A percentile compares a stretch with the other conserved stretches of the same genome.
phyloP scores from a whole-genome alignment of 78 protist species.

The Dictyostelium purpureum region DNA sequence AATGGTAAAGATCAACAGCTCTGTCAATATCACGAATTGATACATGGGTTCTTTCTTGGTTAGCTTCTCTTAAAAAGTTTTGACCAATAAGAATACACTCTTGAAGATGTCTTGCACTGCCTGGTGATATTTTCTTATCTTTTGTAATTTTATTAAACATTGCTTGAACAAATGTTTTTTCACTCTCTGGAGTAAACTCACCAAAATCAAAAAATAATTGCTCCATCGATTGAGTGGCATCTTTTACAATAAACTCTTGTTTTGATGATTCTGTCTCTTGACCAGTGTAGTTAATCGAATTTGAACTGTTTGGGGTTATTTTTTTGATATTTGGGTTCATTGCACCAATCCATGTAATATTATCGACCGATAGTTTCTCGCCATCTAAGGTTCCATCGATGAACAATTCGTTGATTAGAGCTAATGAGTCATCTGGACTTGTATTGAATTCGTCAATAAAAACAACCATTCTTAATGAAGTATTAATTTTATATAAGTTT shows the following conservation, averaged over 20 bases:
- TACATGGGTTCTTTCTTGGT: slow-evolving; percentile 30
- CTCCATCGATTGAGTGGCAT: slow-evolving; percentile 33
- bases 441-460: slow-evolving; percentile 81
- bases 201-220: slow-evolving; percentile 15
- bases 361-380: not conserved
- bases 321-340: slow-evolving; percentile 53
- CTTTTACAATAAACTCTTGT: slow-evolving; percentile 8
- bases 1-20: slow-evolving; percentile 16
- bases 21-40: slow-evolving; percentile 44
- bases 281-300: slow-evolving; percentile 14
- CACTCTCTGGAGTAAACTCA: not conserved
- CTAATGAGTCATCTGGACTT: slow-evolving; percentile 27
- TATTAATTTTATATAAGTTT: not conserved
- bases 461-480: slow-evolving; percentile 13
- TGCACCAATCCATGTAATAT: slow-evolving; percentile 73
- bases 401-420: slow-evolving; percentile 72
- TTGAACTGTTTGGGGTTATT: not conserved
- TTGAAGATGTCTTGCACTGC: not conserved
- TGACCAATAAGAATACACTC: slow-evolving; percentile 4
- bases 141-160: not conserved
- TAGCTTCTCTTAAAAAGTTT: not conserved
- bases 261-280: not conserved
- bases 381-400: slow-evolving; percentile 63
- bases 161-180: not conserved
- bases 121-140: not conserved